Evolutionary conservation across 192 early-diverging fungal species (phyloP), one percentile per base, ranked within the genome.

Genomic region (Umbelopsis sp.): DNA sequence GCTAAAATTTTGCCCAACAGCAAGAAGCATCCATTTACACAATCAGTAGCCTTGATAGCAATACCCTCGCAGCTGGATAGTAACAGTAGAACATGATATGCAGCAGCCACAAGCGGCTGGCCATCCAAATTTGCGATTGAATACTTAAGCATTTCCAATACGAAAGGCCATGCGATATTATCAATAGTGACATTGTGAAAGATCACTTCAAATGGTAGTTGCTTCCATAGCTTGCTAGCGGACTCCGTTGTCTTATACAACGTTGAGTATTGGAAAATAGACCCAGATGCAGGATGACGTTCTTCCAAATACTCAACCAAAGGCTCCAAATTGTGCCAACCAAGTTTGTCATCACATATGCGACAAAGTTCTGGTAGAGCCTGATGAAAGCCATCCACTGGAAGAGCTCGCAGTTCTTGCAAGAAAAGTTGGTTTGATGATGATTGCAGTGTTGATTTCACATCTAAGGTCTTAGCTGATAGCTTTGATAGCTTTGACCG

Each of bases 251-350:
- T 18, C 11, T n/a, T 35, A 35, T 61, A 66, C 3, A 52, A n/a
- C 0, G 41, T 55, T 4, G 48, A n/a, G 1, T 68, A 52, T 37
- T 65, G 49, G 25, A 82, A 84, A n/a, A 86, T 21, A 8, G 71
- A 77, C 11, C 82, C 76, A 35, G 76, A 65, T 49, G 78, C 72
- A 13, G 85, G 85, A 52, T 74, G 71, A 4, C 81, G 70, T 27
- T 72, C 71, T 27, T 64, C 41, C 22, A 86, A 30, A 25, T 82
- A 86, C 8, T 79, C 77, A 2, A 80, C 37, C 22, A 86, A 46
- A 25, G 77, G 78, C 16, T 80, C 77, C 25, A 46, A 71, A 2
- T 20, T 15, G 11, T 47, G 45, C 47, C 35, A 71, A 27, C 66
- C 72, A 8, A 67, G 35, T n/a, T 37, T 35, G 1, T 65, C 22